Base-by-base conservation (phyloP, 2,329 filamentous ascomycete genomes). In the Venturia pyrina region DNA sequence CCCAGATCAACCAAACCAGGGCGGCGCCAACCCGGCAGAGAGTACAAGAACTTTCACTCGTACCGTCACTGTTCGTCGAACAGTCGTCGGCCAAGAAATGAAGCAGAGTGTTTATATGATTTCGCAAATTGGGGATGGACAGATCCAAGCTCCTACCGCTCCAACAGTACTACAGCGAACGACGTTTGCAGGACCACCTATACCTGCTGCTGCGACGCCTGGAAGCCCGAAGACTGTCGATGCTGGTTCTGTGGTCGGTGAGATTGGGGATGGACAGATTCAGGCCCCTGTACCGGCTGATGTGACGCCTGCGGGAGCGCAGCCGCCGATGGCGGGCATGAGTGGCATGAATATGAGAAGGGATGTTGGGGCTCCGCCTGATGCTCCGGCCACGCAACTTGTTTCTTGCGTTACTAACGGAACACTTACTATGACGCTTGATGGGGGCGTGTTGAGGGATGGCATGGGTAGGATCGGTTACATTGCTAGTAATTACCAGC, bases 401-500 rank as follows among this genome's bases (percentile, higher is more conserved):
- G 53, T 59, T 4, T 17, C 28, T 34, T 59, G 53, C 21, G 2
- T 37, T 10, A 59, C 53, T 3, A 34, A 34, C 4, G 37, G 46
- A 1, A 62, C 57, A 2, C 82, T 93, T 21, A 82, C 83, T 34
- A 77, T 91, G 69, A 84, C 78, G 21, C 84, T 96, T 62, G 72
- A 80, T 34, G 79, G 88, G 67, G 87, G 89, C 64, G 75, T 88
- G 50, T 82, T 93, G 41, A 84, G 76, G 34, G 91, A 96, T 70
- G 76, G 81, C 34, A 74, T 85, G 69, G 81, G 80, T 65, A 88
- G 91, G 69, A 91, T 83, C 43, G 91, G 89, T 13, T 91, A 91
- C 77, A 89, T 96, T 71, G 90, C 89, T 21, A 81, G 86, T 72
- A 95, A 93, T 83, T 85, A 81, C 75, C 91, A 96, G 76, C 77